Evolutionary conservation across 2,329 filamentous ascomycete genomes (phyloP).

Genomic region (Trichothecium roseum): DNA sequence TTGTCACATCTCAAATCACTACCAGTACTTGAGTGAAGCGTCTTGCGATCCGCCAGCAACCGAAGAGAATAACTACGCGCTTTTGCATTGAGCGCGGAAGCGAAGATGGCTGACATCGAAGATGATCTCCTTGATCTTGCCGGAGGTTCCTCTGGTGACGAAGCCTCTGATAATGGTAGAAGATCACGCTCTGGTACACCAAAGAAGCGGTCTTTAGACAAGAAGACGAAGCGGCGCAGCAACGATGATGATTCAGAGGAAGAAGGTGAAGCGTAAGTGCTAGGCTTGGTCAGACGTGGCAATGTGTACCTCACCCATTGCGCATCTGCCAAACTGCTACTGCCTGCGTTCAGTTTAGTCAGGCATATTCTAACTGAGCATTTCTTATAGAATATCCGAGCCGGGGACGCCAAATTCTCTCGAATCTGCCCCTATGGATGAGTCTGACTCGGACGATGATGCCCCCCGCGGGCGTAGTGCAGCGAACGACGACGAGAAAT

Average conservation of each 20-base stretch:
- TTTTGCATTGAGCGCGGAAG: not conserved
- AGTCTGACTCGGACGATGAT: slow-evolving; percentile 59
- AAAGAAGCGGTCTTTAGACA: slow-evolving; percentile 20
- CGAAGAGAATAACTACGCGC: too few species aligned
- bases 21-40: too few species aligned
- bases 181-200: slow-evolving; percentile 44
- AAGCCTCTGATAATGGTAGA: slow-evolving; percentile 42
- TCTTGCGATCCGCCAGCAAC: too few species aligned
- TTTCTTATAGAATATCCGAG: slow-evolving; percentile 1
- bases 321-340: not conserved
- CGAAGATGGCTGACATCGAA: slow-evolving; percentile 76
- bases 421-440: slow-evolving; percentile 80
- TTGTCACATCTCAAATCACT: too few species aligned
- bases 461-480: slow-evolving; percentile 30
- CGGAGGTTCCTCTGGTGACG: slow-evolving; percentile 61
- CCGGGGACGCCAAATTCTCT: slow-evolving; percentile 52
- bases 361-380: not conserved
- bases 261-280: slow-evolving; percentile 39
- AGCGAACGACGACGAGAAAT: slow-evolving; percentile 53
- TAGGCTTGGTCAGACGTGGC: not conserved
- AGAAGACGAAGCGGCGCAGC: slow-evolving; percentile 39
- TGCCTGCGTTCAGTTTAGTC: not conserved
- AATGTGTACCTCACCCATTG: not conserved
- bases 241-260: slow-evolving; percentile 42
- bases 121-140: slow-evolving; percentile 90